Conservation (phyloP, 106 monocot species). For the Dactylorhiza incarnata region DNA sequence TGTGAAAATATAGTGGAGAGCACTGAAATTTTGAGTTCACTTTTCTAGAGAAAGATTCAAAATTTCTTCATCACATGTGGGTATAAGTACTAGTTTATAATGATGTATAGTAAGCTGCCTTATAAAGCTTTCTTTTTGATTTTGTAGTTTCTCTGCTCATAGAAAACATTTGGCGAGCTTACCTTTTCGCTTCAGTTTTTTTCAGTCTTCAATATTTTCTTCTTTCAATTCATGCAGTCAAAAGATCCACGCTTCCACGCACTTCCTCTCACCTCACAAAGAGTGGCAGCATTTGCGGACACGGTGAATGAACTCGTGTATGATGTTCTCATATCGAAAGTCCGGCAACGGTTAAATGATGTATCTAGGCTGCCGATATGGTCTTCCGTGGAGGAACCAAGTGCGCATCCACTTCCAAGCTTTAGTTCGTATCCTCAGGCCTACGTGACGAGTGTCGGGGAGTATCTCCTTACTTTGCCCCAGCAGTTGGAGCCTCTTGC, state of each 20-base stretch:
- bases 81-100: background rate
- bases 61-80: too few species aligned
- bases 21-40: too few species aligned
- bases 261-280: slow-evolving; percentile 92
- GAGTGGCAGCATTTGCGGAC: slow-evolving; percentile 84
- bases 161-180: background rate
- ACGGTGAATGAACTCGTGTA: slow-evolving; percentile 95
- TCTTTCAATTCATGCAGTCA: slow-evolving; percentile 48
- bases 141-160: background rate
- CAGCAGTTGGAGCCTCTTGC: slow-evolving; percentile 88
- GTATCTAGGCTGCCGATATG: slow-evolving; percentile 72
- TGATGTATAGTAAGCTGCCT: background rate
- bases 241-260: slow-evolving; percentile 96
- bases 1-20: too few species aligned
- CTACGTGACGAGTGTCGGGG: slow-evolving; percentile 91
- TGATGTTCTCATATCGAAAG: slow-evolving; percentile 89
- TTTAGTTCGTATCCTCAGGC: slow-evolving; percentile 92
- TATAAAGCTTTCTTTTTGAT: background rate
- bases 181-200: background rate
- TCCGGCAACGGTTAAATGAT: slow-evolving; percentile 71
- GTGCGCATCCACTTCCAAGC: slow-evolving; percentile 75
- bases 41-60: too few species aligned
- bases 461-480: slow-evolving; percentile 92
- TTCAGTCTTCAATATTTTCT: background rate
- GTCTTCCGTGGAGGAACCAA: slow-evolving; percentile 85